A percentile compares a stretch with the other conserved stretches of the same genome.
Evolutionary conservation across 306 rosid genomes (phyloP).

Genomic region (Pachyrhizus erosus): DNA sequence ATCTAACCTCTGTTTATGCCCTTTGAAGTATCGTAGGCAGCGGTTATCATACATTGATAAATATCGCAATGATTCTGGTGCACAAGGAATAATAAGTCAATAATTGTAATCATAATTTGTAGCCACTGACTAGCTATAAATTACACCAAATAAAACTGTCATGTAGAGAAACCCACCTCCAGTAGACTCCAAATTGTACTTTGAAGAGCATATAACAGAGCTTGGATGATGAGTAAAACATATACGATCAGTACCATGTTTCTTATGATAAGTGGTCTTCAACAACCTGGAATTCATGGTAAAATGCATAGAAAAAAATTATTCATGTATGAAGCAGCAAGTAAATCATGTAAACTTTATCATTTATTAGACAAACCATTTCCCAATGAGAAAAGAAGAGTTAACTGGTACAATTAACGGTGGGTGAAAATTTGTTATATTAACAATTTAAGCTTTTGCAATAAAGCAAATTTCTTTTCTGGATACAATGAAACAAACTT

Average conservation of each 20-base stretch:
- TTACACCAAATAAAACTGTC: slow-evolving; percentile 24
- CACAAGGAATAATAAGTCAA: slow-evolving; percentile 38
- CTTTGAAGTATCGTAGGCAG: slow-evolving; percentile 92
- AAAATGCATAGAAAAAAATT: slow-evolving; percentile 20
- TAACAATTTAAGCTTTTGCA: slow-evolving; percentile 19
- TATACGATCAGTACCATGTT: slow-evolving; percentile 88
- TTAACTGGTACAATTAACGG: not conserved
- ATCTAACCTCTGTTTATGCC: slow-evolving; percentile 98
- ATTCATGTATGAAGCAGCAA: slow-evolving; percentile 31
- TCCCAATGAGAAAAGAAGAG: not conserved
- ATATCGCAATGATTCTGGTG: slow-evolving; percentile 84
- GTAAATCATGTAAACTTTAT: slow-evolving; percentile 16
- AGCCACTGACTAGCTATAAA: not conserved
- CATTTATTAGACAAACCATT: slow-evolving; percentile 11
- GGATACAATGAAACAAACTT: not conserved
- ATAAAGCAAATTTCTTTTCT: slow-evolving; percentile 5
- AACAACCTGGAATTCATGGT: slow-evolving; percentile 67
- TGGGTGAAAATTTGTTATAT: not conserved
- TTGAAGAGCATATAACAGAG: slow-evolving; percentile 94
- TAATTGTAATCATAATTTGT: slow-evolving; percentile 25
- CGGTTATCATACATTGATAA: slow-evolving; percentile 95
- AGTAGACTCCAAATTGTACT: slow-evolving; percentile 76
- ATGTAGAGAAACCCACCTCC: slow-evolving; percentile 65
- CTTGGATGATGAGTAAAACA: slow-evolving; percentile 97
- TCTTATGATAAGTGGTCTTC: slow-evolving; percentile 92